phyloP scores from a whole-genome alignment of 1,139 yeast species.

The Pneumocystis oryctolagi region DNA sequence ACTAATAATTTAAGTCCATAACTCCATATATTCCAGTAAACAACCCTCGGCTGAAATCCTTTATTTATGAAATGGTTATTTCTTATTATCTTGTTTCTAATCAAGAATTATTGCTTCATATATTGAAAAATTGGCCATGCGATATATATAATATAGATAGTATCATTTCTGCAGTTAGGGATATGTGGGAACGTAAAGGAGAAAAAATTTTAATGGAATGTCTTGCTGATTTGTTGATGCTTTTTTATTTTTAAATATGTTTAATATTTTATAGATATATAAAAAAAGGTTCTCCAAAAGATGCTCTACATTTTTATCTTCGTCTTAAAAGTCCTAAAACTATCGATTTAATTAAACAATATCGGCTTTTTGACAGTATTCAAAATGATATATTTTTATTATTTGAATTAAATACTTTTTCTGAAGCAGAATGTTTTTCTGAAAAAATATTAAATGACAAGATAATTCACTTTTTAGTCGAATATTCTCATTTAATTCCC shows the following conservation, averaged over 20 bases:
- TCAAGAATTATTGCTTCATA: constrained; percentile 27
- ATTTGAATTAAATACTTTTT: constrained; percentile 2
- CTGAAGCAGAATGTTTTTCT: not conserved
- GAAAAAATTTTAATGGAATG: constrained; percentile 31
- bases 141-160: constrained; percentile 36
- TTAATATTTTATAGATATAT: constrained; percentile 1
- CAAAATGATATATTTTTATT: constrained; percentile 7
- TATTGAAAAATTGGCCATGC: constrained; percentile 45
- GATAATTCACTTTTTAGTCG: constrained; percentile 8
- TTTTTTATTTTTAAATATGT: not conserved
- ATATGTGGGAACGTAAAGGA: constrained; percentile 20
- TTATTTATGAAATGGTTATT: constrained; percentile 41
- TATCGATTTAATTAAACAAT: constrained; percentile 9
- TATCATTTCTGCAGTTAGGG: constrained; percentile 38
- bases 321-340: constrained; percentile 8
- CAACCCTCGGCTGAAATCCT: constrained; percentile 27
- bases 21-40: constrained; percentile 33
- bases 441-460: constrained; percentile 2
- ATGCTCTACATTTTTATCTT: constrained; percentile 10
- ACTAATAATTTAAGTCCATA: constrained; percentile 23
- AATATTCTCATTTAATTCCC: constrained; percentile 11
- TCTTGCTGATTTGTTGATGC: constrained; percentile 39
- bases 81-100: constrained; percentile 34
- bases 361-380: constrained; percentile 10
- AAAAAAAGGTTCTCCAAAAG: constrained; percentile 5